phyloP scores from a whole-genome alignment of 2,329 filamentous ascomycete genomes.

The Diaporthe citriasiana region DNA sequence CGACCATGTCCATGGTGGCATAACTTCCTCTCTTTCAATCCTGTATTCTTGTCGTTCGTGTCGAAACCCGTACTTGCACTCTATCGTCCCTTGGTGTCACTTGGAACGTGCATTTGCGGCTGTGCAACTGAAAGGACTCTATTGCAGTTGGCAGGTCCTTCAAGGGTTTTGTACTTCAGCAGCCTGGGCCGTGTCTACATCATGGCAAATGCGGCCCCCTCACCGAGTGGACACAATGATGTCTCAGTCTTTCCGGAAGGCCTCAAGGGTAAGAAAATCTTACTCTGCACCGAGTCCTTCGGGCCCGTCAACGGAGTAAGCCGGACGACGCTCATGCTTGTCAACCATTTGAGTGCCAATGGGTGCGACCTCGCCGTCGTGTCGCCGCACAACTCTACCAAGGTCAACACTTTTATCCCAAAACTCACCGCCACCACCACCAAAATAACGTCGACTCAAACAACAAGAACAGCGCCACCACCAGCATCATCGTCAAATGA shows the following conservation, averaged over 20 bases:
- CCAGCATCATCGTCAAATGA: neutral
- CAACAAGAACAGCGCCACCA: neutral
- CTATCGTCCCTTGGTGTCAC: too few species aligned
- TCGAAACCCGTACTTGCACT: neutral
- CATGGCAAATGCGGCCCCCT: neutral
- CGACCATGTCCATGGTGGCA: neutral
- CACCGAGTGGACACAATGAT: slow-evolving; percentile 51
- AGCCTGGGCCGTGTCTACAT: neutral
- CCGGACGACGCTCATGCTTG: slow-evolving; percentile 77
- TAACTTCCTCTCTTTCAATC: neutral
- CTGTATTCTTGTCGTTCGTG: neutral
- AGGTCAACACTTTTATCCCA: slow-evolving; percentile 67
- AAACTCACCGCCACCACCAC: neutral
- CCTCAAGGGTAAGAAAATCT: slow-evolving; percentile 72
- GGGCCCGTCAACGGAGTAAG: slow-evolving; percentile 82
- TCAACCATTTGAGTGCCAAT: slow-evolving; percentile 75
- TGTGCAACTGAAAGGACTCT: neutral
- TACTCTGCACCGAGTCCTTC: slow-evolving; percentile 79
- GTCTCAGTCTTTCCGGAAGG: slow-evolving; percentile 60
- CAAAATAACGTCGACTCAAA: neutral
- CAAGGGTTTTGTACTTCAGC: neutral
- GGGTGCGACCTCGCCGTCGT: slow-evolving; percentile 77
- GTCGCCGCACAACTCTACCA: slow-evolving; percentile 71
- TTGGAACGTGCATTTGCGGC: neutral
- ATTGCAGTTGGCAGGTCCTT: neutral